Evolutionary conservation across 306 rosid species (phyloP).

Genomic region (Glycine tomentella): DNA sequence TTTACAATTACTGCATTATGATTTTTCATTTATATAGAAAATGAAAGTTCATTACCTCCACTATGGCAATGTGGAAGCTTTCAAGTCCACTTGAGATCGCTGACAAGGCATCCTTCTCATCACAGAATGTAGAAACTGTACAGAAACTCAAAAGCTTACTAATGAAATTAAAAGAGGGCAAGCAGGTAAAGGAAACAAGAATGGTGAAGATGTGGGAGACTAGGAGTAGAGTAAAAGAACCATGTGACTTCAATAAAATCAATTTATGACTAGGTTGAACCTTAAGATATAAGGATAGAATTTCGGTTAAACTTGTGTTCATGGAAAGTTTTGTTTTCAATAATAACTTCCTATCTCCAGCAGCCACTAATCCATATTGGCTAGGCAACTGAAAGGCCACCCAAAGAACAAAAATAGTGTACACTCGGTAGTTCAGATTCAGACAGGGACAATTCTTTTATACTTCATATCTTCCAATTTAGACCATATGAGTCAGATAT

Average conservation of each 20-base stretch:
- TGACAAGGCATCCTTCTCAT: constrained; percentile 75
- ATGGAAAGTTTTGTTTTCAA: constrained; percentile 22
- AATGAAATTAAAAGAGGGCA: constrained; percentile 19
- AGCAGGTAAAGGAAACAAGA: constrained; percentile 31
- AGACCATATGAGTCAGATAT: constrained; percentile 17
- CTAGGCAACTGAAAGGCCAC: constrained; percentile 33
- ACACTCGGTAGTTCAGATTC: constrained; percentile 15
- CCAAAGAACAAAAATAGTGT: constrained; percentile 8
- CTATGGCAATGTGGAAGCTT: constrained; percentile 78
- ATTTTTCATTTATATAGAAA: constrained; percentile 2
- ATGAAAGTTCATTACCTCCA: constrained; percentile 62
- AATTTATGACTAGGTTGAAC: constrained; percentile 14
- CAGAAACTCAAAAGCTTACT: constrained; percentile 42
- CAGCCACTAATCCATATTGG: constrained; percentile 21
- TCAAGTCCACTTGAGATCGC: constrained; percentile 66
- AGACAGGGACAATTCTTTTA: constrained; percentile 28
- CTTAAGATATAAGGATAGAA: constrained; percentile 11
- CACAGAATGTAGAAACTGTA: constrained; percentile 68
- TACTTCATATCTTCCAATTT: constrained; percentile 5
- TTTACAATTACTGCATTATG: constrained; percentile 8
- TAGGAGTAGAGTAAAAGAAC: constrained; percentile 11
- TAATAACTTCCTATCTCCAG: constrained; percentile 25
- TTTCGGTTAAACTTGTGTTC: constrained; percentile 22
- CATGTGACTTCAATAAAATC: constrained; percentile 31
- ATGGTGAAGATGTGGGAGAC: not conserved